Evolutionary conservation across 257 asterid genomes (phyloP).

Genomic region (Gardenia jasminoides): DNA sequence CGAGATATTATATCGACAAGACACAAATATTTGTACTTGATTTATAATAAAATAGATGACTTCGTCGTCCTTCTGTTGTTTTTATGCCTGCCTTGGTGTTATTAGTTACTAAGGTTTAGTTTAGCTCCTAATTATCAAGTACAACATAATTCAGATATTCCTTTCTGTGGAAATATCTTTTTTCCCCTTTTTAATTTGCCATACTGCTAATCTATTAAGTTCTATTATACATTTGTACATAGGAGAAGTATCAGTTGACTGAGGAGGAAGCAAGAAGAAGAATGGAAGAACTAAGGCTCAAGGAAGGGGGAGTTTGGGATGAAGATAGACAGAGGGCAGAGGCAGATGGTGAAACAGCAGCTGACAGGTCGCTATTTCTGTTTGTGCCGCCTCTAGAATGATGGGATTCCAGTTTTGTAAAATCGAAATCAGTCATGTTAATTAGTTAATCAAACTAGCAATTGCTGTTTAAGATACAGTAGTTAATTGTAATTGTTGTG

Average conservation of each 20-base stretch:
- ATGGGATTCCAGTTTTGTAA: not conserved
- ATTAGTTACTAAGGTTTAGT: no score
- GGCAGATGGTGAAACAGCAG: constrained; percentile 21
- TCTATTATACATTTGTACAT: not conserved
- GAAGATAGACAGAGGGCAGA: constrained; percentile 25
- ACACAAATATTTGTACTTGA: not conserved
- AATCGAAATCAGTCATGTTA: not conserved
- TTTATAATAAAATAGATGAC: no score
- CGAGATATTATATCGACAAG: not conserved
- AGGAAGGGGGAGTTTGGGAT: constrained; percentile 28
- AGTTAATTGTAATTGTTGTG: not conserved
- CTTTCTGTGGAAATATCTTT: no score
- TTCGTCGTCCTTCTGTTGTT: no score
- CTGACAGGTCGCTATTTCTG: constrained; percentile 4
- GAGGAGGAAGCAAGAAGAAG: constrained; percentile 53
- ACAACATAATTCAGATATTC: no score
- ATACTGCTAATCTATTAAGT: no score
- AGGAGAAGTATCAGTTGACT: constrained; percentile 46
- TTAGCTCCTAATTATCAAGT: no score
- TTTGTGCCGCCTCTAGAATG: not conserved
- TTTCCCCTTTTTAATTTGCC: no score
- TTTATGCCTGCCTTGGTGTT: no score
- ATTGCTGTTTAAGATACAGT: no score
- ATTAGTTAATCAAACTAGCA: not conserved
- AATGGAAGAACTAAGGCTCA: constrained; percentile 56